Evolutionary conservation across 192 early-diverging fungal species (phyloP).

Genomic region (Chytriomyces sp.): DNA sequence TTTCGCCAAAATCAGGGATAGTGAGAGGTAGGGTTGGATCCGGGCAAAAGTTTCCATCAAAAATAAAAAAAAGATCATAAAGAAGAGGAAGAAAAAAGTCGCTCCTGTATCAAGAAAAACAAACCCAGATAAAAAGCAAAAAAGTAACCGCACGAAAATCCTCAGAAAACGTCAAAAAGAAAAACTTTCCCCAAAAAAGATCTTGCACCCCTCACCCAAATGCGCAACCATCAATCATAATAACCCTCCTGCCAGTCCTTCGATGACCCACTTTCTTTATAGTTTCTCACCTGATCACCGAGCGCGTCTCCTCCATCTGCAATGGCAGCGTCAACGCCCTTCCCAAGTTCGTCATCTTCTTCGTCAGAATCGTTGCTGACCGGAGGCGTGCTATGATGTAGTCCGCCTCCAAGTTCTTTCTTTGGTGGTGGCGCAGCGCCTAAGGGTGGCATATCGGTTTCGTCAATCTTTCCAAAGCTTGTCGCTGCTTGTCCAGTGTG

Average conservation of each 20-base stretch:
- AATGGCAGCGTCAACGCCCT: conserved; percentile 38
- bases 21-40: not conserved
- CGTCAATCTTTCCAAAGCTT: conserved; percentile 40
- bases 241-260: conserved; percentile 38
- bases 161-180: not conserved
- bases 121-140: not conserved
- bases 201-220: too few species aligned
- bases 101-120: not conserved
- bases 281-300: conserved; percentile 65
- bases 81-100: not conserved
- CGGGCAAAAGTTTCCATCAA: not conserved
- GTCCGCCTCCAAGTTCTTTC: conserved; percentile 30
- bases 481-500: conserved; percentile 36
- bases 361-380: conserved; percentile 54
- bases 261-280: conserved; percentile 7
- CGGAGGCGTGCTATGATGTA: conserved; percentile 11
- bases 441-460: conserved; percentile 43
- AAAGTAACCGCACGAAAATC: not conserved
- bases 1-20: not conserved
- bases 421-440: conserved; percentile 29
- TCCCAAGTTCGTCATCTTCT: conserved; percentile 62
- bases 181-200: conserved; percentile 18
- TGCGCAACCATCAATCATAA: conserved; percentile 39
- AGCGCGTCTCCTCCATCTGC: conserved; percentile 64
- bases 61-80: not conserved